A percentile compares a stretch with the other conserved stretches of the same genome.
Evolutionary conservation across 371 early-diverging fungal genomes (phyloP).

Genomic region (Lichtheimia corymbifera): DNA sequence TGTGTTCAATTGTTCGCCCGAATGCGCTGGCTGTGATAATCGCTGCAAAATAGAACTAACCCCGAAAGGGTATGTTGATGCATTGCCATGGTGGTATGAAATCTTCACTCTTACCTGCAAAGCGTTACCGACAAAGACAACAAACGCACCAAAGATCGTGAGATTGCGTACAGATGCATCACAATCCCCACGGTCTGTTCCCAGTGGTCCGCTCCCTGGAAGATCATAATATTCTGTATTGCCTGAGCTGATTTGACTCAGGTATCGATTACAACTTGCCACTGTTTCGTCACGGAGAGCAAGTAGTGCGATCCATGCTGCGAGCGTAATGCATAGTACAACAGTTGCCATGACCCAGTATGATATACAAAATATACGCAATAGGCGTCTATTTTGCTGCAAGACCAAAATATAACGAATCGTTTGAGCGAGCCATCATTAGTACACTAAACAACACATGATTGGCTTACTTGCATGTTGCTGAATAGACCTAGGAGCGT

Average conservation of each 20-base stretch:
- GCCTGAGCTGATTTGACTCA: not conserved
- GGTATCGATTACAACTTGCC: conserved; percentile 1
- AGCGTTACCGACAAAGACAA: conserved; percentile 12
- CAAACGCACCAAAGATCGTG: not conserved
- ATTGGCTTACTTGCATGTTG: not conserved
- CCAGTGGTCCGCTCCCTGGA: conserved; percentile 3
- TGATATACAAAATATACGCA: not conserved
- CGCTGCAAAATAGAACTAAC: not conserved
- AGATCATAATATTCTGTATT: not conserved
- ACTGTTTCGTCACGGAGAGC: not conserved
- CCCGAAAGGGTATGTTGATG: not conserved
- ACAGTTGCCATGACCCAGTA: not conserved
- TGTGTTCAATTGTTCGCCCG: not conserved
- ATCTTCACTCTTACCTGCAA: conserved; percentile 2
- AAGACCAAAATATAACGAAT: not conserved
- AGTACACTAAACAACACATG: not conserved
- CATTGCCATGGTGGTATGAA: not conserved
- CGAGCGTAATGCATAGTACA: conserved; percentile 7
- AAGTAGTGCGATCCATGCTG: conserved; percentile 4
- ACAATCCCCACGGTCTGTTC: conserved; percentile 1
- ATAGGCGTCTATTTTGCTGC: not conserved
- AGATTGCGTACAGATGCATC: conserved; percentile 3
- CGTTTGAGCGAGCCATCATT: not conserved
- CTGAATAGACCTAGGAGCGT: not conserved
- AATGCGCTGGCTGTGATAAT: conserved; percentile 1